Conservation (phyloP, 1,284 basidiomycete genomes). For the Cystobasidiaceae sp. region DNA sequence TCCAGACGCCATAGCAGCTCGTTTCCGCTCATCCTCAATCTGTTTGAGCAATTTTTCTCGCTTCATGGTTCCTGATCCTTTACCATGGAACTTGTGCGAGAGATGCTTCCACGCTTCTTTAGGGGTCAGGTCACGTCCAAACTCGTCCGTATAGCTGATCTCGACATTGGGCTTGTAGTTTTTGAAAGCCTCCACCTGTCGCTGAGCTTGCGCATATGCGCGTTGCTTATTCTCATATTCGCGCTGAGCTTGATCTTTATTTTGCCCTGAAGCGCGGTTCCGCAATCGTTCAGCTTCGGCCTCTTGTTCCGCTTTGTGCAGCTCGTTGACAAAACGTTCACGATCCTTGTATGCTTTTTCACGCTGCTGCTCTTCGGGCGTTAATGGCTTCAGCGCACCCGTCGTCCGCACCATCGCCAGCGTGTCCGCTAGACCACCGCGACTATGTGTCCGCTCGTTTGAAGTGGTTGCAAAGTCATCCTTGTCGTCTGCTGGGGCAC, state of each 20-base stretch:
- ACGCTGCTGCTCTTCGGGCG: conserved; percentile 65
- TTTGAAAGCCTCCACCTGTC: conserved; percentile 75
- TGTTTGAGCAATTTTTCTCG: conserved; percentile 88
- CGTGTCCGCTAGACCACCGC: conserved; percentile 78
- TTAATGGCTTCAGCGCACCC: conserved; percentile 69
- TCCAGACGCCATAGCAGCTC: conserved; percentile 79
- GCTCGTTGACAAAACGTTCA: conserved; percentile 84
- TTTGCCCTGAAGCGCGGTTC: conserved; percentile 52
- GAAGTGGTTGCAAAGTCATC: conserved; percentile 54
- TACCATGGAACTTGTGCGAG: conserved; percentile 92
- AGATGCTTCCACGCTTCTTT: conserved; percentile 67
- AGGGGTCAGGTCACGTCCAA: conserved; percentile 77
- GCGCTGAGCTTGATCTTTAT: conserved; percentile 83
- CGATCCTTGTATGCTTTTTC: conserved; percentile 77
- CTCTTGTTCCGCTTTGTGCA: conserved; percentile 66
- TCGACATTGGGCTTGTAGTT: conserved; percentile 96
- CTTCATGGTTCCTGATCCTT: conserved; percentile 88
- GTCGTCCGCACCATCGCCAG: conserved; percentile 83
- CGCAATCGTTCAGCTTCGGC: conserved; percentile 60
- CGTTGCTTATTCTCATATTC: conserved; percentile 90
- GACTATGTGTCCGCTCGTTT: conserved; percentile 62
- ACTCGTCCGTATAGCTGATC: conserved; percentile 94
- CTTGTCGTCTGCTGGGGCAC: neutral
- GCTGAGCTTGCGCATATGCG: conserved; percentile 83
- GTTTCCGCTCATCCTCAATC: conserved; percentile 86